Conservation (phyloP, 352 stramenopile species). For the Phytopythium delawarense region DNA sequence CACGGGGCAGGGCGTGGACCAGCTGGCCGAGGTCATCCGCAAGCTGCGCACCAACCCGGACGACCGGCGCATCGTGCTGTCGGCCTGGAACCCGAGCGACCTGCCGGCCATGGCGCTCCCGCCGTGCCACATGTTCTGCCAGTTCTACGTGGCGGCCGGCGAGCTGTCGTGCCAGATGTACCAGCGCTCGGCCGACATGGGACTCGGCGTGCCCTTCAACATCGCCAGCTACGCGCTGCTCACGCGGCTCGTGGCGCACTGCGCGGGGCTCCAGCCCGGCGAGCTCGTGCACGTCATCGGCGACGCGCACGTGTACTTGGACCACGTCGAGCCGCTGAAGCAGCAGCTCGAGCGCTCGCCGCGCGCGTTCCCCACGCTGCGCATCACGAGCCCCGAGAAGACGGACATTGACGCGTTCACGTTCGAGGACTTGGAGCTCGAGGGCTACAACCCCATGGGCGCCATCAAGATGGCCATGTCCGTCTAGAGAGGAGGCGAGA, state of each 20-base stretch:
- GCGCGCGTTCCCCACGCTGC: constrained; percentile 93
- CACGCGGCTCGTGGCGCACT: constrained; percentile 95
- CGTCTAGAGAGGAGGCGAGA: constrained; percentile 35
- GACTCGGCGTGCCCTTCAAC: constrained; percentile 99
- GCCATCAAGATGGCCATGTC: constrained; percentile 99
- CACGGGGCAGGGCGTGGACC: constrained; percentile 97
- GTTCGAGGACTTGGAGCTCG: constrained; percentile 96
- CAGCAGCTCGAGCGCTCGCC: constrained; percentile 94
- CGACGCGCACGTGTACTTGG: constrained; percentile 99
- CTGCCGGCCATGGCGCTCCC: constrained; percentile 97
- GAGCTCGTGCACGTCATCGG: constrained; percentile 99
- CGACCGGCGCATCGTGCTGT: constrained; percentile 97
- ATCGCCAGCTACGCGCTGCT: constrained; percentile 99
- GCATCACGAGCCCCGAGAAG: constrained; percentile 83
- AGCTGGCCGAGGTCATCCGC: constrained; percentile 97
- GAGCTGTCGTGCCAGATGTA: constrained; percentile 96
- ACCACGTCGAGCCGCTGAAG: constrained; percentile 97
- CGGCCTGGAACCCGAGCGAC: constrained; percentile 98
- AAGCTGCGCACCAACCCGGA: constrained; percentile 97
- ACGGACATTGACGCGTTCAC: constrained; percentile 95
- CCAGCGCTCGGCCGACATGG: constrained; percentile 99
- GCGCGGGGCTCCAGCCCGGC: constrained; percentile 90
- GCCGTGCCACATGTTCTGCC: constrained; percentile 99
- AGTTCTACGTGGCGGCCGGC: constrained; percentile 87
- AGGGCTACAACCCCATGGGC: constrained; percentile 95